These are phyloP conservation scores for Jamesozyma gamospora DNA, from an alignment of 805 yeast genomes.

Conservation along the genomic window DNA sequence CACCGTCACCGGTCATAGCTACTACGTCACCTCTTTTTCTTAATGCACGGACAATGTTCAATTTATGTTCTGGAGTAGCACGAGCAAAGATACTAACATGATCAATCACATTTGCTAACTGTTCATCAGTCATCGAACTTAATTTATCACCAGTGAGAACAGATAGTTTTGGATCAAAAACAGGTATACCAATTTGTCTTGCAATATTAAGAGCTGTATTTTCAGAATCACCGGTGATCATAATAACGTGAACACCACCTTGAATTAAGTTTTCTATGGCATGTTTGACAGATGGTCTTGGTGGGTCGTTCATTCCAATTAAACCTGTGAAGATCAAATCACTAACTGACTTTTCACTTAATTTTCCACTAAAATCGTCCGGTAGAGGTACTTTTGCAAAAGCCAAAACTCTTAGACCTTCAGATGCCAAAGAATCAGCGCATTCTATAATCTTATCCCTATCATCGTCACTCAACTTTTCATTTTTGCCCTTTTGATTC, in stretches of 20 bases:
- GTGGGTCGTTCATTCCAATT: conserved; percentile 96
- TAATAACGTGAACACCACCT: conserved; percentile 95
- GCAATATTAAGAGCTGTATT: conserved; percentile 82
- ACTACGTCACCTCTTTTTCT: conserved; percentile 89
- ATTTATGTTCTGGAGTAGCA: conserved; percentile 91
- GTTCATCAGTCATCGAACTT: conserved; percentile 62
- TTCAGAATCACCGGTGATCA: conserved; percentile 95
- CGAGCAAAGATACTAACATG: conserved; percentile 87
- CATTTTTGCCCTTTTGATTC: conserved; percentile 48
- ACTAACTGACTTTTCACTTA: conserved; percentile 36
- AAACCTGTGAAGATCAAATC: conserved; percentile 74
- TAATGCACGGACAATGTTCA: conserved; percentile 78
- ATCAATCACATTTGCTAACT: conserved; percentile 64
- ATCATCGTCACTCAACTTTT: conserved; percentile 45
- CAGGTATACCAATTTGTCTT: conserved; percentile 80
- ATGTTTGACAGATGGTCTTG: conserved; percentile 72
- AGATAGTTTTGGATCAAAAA: conserved; percentile 49
- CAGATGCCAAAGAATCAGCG: conserved; percentile 59
- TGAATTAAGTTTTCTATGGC: conserved; percentile 68
- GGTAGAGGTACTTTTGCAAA: conserved; percentile 47
- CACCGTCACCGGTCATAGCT: conserved; percentile 99
- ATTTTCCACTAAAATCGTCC: conserved; percentile 20
- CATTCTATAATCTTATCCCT: conserved; percentile 40
- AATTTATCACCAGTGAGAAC: conserved; percentile 80
- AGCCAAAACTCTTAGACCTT: conserved; percentile 80